A percentile compares a stretch with the other conserved stretches of the same genome.
phyloP scores from a whole-genome alignment of 352 stramenopile species.

The Globisporangium splendens region DNA sequence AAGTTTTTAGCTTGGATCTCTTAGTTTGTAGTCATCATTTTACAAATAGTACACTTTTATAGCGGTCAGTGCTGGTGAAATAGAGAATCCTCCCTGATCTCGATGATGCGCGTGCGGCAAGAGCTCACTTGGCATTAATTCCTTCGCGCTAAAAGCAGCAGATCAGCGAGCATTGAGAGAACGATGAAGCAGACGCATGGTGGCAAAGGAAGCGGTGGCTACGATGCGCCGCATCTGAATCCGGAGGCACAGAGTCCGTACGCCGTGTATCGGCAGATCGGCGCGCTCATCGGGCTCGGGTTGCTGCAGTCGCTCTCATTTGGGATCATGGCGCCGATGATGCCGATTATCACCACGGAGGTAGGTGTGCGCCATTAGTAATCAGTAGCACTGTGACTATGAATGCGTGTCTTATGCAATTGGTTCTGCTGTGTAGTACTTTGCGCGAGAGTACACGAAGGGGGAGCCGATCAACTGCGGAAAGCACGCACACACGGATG shows the following conservation, averaged over 20 bases:
- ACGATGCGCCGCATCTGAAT: background rate
- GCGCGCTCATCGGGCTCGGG: slow-evolving; percentile 38
- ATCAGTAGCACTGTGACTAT: no score
- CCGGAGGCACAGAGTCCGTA: slow-evolving; percentile 1
- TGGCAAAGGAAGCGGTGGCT: background rate
- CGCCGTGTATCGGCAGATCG: slow-evolving; percentile 27
- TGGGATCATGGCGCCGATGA: slow-evolving; percentile 59
- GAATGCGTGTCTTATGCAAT: no score
- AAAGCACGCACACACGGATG: slow-evolving; percentile 31
- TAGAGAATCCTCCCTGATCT: no score
- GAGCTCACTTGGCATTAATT: no score
- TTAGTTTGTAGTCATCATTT: background rate
- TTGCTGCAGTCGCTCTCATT: slow-evolving; percentile 53
- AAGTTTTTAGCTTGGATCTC: background rate
- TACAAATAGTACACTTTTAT: no score
- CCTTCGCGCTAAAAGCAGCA: background rate
- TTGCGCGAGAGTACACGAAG: slow-evolving; percentile 51
- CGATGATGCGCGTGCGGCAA: no score
- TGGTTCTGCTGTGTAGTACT: slow-evolving; percentile 39
- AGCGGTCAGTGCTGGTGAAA: no score
- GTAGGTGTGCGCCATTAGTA: slow-evolving; percentile 12
- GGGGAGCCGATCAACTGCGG: slow-evolving; percentile 56
- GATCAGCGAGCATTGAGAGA: background rate
- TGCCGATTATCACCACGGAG: slow-evolving; percentile 68
- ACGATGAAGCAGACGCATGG: background rate